Conservation (phyloP, 2,329 filamentous ascomycete species). For the Lecanicillium sp. region DNA sequence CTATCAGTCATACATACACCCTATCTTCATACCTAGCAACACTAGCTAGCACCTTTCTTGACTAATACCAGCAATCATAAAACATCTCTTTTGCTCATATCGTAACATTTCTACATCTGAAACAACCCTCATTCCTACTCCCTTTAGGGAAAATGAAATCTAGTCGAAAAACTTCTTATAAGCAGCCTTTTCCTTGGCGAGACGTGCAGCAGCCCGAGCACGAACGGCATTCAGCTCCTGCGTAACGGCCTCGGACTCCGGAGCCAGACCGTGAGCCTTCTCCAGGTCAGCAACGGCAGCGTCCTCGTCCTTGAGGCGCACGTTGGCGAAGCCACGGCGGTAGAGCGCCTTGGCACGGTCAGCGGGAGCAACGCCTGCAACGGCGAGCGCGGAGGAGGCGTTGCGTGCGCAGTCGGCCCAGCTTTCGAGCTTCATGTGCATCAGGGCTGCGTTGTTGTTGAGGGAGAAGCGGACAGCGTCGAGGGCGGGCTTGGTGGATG, state of each 20-base stretch:
- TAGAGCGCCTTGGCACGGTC: slow-evolving; percentile 88
- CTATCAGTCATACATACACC: too few relatives aligned
- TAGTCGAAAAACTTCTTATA: slow-evolving; percentile 84
- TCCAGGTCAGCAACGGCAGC: slow-evolving; percentile 66
- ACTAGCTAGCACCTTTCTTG: too few relatives aligned
- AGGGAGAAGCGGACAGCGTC: slow-evolving; percentile 72
- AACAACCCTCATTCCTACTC: too few relatives aligned
- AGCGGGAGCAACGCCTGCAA: slow-evolving; percentile 54
- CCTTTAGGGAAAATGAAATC: too few relatives aligned
- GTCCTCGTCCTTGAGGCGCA: slow-evolving; percentile 78
- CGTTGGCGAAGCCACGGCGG: slow-evolving; percentile 68
- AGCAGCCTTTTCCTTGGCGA: slow-evolving; percentile 83
- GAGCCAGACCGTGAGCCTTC: slow-evolving; percentile 65
- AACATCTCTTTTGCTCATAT: too few relatives aligned
- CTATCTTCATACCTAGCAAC: too few relatives aligned
- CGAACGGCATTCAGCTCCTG: slow-evolving; percentile 74
- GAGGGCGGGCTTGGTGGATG: slow-evolving; percentile 58
- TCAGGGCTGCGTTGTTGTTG: slow-evolving; percentile 80
- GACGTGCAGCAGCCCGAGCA: slow-evolving; percentile 61
- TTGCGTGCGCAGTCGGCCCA: slow-evolving; percentile 63
- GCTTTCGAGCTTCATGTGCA: slow-evolving; percentile 70
- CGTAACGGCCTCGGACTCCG: slow-evolving; percentile 64
- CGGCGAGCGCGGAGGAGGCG: slow-evolving; percentile 66
- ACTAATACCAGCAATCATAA: too few relatives aligned
- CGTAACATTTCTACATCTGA: too few relatives aligned